phyloP scores from a whole-genome alignment of 108 stramenopile species.

The Cyclotella choctawhatcheeana region DNA sequence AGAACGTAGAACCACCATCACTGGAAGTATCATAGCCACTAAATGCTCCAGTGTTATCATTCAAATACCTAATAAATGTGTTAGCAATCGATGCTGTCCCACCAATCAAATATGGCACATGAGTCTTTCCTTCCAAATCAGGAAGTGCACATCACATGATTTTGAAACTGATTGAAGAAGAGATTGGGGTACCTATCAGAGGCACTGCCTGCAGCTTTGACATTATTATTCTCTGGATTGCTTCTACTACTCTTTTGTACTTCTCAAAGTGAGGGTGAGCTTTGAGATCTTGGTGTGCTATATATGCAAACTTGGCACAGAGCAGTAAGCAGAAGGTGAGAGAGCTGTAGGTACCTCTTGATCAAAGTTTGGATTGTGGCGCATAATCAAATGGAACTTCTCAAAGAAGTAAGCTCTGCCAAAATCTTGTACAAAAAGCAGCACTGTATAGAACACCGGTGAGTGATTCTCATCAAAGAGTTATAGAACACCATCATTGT shows the following conservation, averaged over 20 bases:
- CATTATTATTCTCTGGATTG: background rate
- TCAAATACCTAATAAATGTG: background rate
- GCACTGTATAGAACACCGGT: background rate
- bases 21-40: too few species aligned
- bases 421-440: background rate
- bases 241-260: background rate
- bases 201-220: background rate
- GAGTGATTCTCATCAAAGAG: background rate
- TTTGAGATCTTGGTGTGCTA: background rate
- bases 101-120: background rate
- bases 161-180: background rate
- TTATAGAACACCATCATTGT: background rate
- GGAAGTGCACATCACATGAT: background rate
- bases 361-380: background rate
- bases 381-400: background rate
- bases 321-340: background rate
- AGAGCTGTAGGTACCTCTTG: too few species aligned
- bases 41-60: too few species aligned
- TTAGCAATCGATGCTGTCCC: background rate
- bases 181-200: background rate
- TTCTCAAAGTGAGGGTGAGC: background rate
- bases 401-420: background rate
- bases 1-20: too few species aligned
- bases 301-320: background rate
- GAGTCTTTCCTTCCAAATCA: background rate